Evolutionary conservation across 495 filamentous ascomycete species (phyloP).

Genomic region (Penicillium taxi): DNA sequence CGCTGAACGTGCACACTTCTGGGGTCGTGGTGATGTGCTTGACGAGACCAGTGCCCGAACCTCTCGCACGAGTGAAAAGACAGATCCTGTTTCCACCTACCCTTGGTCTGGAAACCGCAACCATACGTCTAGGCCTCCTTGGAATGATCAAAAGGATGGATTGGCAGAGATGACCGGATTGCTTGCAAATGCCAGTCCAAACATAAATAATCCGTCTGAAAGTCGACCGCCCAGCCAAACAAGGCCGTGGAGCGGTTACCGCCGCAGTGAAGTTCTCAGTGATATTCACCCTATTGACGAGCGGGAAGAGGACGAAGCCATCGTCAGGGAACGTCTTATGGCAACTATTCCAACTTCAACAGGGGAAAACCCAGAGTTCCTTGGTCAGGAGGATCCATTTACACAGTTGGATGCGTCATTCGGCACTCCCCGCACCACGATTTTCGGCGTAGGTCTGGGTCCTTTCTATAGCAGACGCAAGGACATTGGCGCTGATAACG

Average conservation of each 20-base stretch:
- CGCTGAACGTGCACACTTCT: conserved; percentile 40
- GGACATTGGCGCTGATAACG: conserved; percentile 12
- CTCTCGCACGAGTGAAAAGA: conserved; percentile 22
- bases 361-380: conserved; percentile 4
- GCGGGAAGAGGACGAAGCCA: conserved; percentile 55
- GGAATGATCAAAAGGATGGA: conserved; percentile 24
- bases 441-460: conserved; percentile 21
- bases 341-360: conserved; percentile 18
- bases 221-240: conserved; percentile 8
- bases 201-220: conserved; percentile 32
- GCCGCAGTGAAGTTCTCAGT: conserved; percentile 39
- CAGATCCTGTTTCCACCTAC: conserved; percentile 19
- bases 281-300: conserved; percentile 63
- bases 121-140: conserved; percentile 14
- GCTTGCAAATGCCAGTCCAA: conserved; percentile 49
- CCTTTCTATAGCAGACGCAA: conserved; percentile 22
- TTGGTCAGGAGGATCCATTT: conserved; percentile 24
- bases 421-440: conserved; percentile 23
- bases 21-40: conserved; percentile 27
- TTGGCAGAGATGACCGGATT: conserved; percentile 48
- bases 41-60: conserved; percentile 33
- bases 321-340: conserved; percentile 20
- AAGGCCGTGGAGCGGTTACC: conserved; percentile 24
- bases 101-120: conserved; percentile 34
- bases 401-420: conserved; percentile 20